A percentile compares a stretch with the other conserved stretches of the same genome.
Evolutionary conservation across 2,329 filamentous ascomycete species (phyloP).

Genomic region (Zymoseptoria tritici): DNA sequence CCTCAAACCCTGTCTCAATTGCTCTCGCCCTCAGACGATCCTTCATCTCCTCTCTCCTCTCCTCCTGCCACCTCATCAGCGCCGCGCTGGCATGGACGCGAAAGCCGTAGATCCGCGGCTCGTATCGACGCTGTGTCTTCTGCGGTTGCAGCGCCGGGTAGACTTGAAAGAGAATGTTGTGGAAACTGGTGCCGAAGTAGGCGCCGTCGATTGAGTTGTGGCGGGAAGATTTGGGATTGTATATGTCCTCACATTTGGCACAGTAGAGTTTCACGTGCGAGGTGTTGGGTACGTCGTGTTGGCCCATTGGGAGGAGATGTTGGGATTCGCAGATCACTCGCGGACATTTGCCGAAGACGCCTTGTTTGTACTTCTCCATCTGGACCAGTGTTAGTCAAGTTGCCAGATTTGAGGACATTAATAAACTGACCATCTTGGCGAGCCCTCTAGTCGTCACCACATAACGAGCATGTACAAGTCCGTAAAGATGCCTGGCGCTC

Average conservation of each 20-base stretch:
- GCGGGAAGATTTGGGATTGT: slow-evolving; percentile 95
- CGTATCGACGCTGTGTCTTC: slow-evolving; percentile 79
- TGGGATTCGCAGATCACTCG: slow-evolving; percentile 92
- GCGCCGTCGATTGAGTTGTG: slow-evolving; percentile 94
- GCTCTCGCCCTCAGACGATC: slow-evolving; percentile 59
- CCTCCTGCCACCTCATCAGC: slow-evolving; percentile 83
- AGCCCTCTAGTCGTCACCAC: slow-evolving; percentile 92
- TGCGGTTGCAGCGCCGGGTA: slow-evolving; percentile 82
- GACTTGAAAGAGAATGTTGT: slow-evolving; percentile 98
- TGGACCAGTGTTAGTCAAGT: slow-evolving; percentile 34
- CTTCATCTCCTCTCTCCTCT: slow-evolving; percentile 73
- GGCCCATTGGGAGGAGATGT: slow-evolving; percentile 87
- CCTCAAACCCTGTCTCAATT: slow-evolving; percentile 73
- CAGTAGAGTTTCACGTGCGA: slow-evolving; percentile 97
- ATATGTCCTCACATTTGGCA: slow-evolving; percentile 92
- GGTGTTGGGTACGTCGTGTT: slow-evolving; percentile 77
- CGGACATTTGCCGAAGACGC: slow-evolving; percentile 95
- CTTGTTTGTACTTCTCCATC: slow-evolving; percentile 98
- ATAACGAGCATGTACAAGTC: slow-evolving; percentile 90
- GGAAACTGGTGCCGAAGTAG: slow-evolving; percentile 96
- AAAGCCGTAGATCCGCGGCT: slow-evolving; percentile 89
- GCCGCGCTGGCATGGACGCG: slow-evolving; percentile 86
- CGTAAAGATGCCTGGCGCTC: slow-evolving; percentile 89
- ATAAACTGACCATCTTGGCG: slow-evolving; percentile 76
- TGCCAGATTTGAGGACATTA: background rate